Conservation (phyloP, 768 basidiomycete genomes). For the Nidularia sp. region DNA sequence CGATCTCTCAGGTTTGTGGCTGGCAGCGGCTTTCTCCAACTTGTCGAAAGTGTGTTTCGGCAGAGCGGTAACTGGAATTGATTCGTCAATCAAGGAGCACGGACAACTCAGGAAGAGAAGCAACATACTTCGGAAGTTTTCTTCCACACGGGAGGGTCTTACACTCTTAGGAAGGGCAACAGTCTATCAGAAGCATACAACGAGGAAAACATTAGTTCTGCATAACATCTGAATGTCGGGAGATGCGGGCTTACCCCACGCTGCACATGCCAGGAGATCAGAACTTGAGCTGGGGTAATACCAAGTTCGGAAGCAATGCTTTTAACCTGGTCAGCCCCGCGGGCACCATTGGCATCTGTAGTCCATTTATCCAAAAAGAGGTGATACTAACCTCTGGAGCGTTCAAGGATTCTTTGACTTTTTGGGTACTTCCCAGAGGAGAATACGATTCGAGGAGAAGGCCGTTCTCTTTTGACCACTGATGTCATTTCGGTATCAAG, state of each 20-base stretch:
- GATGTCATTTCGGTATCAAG: not conserved
- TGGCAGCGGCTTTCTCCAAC: conserved; percentile 45
- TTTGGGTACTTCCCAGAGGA: conserved; percentile 60
- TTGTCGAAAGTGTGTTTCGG: conserved; percentile 37
- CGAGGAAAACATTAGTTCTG: not conserved
- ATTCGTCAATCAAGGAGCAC: not conserved
- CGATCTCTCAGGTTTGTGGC: conserved; percentile 52
- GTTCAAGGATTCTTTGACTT: conserved; percentile 53
- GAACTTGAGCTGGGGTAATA: conserved; percentile 71
- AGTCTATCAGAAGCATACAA: conserved; percentile 33
- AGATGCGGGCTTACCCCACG: conserved; percentile 53
- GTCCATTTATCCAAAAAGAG: too few relatives aligned
- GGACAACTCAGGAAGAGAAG: not conserved
- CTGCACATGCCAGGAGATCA: conserved; percentile 76
- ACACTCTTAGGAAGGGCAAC: conserved; percentile 78
- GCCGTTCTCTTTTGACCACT: conserved; percentile 67
- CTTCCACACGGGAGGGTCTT: conserved; percentile 59
- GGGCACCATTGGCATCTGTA: too few relatives aligned
- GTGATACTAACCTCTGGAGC: conserved; percentile 30
- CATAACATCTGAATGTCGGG: not conserved
- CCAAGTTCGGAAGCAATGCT: conserved; percentile 56
- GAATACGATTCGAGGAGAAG: conserved; percentile 75
- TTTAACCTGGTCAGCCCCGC: conserved; percentile 31
- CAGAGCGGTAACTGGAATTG: conserved; percentile 25
- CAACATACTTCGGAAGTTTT: conserved; percentile 60